Conservation (phyloP, 805 yeast genomes). For the Torulaspora maleeae region DNA sequence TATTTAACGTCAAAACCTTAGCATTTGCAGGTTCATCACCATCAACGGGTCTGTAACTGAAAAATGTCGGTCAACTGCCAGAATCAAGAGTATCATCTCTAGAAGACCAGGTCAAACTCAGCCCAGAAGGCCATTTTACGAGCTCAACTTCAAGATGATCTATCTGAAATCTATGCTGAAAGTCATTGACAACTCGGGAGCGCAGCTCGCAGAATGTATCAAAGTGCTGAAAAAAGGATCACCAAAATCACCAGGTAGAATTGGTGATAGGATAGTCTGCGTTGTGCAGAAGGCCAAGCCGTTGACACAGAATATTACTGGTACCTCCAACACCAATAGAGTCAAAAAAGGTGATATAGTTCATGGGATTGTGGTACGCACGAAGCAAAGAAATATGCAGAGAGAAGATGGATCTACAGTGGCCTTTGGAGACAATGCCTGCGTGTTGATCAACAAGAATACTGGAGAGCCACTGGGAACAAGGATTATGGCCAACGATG, state of each 20-base stretch:
- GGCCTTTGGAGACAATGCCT: slow-evolving; percentile 92
- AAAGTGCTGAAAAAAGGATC: slow-evolving; percentile 81
- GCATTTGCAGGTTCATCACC: neutral
- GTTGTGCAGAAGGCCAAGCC: slow-evolving; percentile 92
- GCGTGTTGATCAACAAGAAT: slow-evolving; percentile 87
- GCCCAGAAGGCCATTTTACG: neutral
- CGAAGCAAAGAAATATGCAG: slow-evolving; percentile 64
- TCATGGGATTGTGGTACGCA: slow-evolving; percentile 92
- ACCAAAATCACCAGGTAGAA: slow-evolving; percentile 73
- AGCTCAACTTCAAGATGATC: slow-evolving; percentile 51
- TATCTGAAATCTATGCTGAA: slow-evolving; percentile 82
- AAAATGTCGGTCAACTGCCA: neutral
- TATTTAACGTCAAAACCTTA: slow-evolving; percentile 2
- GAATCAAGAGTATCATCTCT: no score
- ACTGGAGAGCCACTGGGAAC: slow-evolving; percentile 90
- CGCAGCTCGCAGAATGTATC: slow-evolving; percentile 90
- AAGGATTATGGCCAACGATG: slow-evolving; percentile 52
- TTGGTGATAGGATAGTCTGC: slow-evolving; percentile 91
- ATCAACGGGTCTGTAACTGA: neutral
- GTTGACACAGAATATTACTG: slow-evolving; percentile 61
- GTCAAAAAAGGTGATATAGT: slow-evolving; percentile 94
- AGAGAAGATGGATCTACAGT: slow-evolving; percentile 85
- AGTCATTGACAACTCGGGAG: slow-evolving; percentile 95
- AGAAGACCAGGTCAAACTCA: no score
- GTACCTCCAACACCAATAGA: slow-evolving; percentile 67